phyloP scores from a whole-genome alignment of 2,329 filamentous ascomycete genomes.

The Fusarium newnesense region DNA sequence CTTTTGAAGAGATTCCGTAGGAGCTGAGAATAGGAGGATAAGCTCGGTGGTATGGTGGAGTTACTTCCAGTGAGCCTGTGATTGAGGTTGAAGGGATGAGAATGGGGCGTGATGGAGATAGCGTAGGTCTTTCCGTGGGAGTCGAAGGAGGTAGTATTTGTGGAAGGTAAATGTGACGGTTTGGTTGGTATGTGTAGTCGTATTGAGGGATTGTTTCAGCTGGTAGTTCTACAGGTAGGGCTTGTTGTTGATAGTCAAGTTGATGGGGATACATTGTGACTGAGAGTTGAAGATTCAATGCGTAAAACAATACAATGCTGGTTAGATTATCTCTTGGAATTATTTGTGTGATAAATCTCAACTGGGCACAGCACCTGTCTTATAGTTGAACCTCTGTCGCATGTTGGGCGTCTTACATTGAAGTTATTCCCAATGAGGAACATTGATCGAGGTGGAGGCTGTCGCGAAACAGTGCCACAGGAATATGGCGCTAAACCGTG shows the following conservation, averaged over 20 bases:
- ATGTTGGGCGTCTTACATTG: neutral
- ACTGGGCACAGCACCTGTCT: neutral
- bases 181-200: neutral
- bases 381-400: neutral
- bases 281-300: too few relatives aligned
- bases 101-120: neutral
- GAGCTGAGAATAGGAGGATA: slow-evolving; percentile 8
- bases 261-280: neutral
- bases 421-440: slow-evolving; percentile 12
- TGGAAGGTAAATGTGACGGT: neutral
- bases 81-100: slow-evolving; percentile 13
- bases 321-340: neutral
- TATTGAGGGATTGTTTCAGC: neutral
- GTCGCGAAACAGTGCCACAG: neutral
- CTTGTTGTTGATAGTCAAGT: neutral
- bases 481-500: neutral
- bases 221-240: neutral
- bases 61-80: neutral
- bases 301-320: too few relatives aligned
- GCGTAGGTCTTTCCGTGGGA: too few relatives aligned
- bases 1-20: neutral
- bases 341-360: neutral
- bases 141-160: too few relatives aligned
- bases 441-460: slow-evolving; percentile 21
- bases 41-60: slow-evolving; percentile 13